These are phyloP conservation scores for Thymus quinquecostatus DNA, from an alignment of 257 asterid genomes.

Conservation along the genomic window DNA sequence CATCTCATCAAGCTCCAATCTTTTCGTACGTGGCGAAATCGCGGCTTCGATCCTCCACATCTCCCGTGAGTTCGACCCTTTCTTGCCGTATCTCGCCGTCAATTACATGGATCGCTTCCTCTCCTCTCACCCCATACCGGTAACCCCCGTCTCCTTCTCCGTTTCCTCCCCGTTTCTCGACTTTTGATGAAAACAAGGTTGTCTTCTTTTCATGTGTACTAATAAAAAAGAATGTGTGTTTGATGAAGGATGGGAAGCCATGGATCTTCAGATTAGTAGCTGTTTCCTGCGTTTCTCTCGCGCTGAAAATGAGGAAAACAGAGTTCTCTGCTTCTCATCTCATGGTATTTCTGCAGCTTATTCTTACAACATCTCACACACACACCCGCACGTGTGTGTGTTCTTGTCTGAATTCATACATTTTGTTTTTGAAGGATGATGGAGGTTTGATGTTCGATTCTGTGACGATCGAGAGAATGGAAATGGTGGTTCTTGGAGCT, in stretches of 20 bases:
- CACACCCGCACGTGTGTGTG: neutral
- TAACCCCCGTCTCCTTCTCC: neutral
- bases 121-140: slow-evolving; percentile 48
- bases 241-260: slow-evolving; percentile 57
- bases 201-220: neutral
- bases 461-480: slow-evolving; percentile 56
- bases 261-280: slow-evolving; percentile 65
- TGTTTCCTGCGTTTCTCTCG: slow-evolving; percentile 65
- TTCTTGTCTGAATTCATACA: neutral
- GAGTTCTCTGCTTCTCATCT: slow-evolving; percentile 48
- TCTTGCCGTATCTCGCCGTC: slow-evolving; percentile 55
- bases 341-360: slow-evolving; percentile 36
- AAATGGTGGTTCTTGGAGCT: slow-evolving; percentile 64
- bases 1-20: slow-evolving; percentile 9
- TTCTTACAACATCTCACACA: neutral
- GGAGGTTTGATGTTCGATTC: slow-evolving; percentile 45
- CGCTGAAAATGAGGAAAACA: slow-evolving; percentile 65
- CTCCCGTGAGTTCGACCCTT: slow-evolving; percentile 45
- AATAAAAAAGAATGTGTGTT: neutral
- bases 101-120: slow-evolving; percentile 78
- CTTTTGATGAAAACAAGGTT: neutral
- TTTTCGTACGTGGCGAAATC: slow-evolving; percentile 44
- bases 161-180: neutral
- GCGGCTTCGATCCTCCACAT: slow-evolving; percentile 40
- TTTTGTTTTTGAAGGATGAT: slow-evolving; percentile 33